phyloP scores from a whole-genome alignment of 2,329 filamentous ascomycete species.

The Colletotrichum magnum region DNA sequence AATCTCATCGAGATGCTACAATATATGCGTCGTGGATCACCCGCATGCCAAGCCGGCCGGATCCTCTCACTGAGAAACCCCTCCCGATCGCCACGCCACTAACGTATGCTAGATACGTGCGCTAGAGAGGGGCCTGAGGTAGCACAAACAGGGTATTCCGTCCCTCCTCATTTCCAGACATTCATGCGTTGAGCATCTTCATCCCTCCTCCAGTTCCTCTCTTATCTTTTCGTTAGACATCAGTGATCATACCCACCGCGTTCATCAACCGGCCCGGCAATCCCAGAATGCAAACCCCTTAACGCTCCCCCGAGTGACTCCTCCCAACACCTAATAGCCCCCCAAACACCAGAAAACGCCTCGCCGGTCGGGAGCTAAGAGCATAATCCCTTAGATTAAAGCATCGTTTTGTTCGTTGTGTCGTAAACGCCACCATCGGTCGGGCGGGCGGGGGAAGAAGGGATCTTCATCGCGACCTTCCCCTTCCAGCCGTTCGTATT shows the following conservation, averaged over 20 bases:
- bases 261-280: background rate
- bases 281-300: constrained; percentile 15
- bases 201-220: background rate
- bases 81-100: constrained; percentile 39
- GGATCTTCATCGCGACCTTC: constrained; percentile 7
- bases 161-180: background rate
- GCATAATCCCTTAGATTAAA: background rate
- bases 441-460: background rate
- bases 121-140: background rate
- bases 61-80: constrained; percentile 20
- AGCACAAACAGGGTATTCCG: background rate
- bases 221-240: background rate
- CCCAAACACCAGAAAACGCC: constrained; percentile 16
- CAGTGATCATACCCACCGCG: background rate
- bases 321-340: background rate
- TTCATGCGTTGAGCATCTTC: background rate
- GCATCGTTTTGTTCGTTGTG: constrained; percentile 11
- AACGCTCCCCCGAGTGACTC: background rate
- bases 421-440: background rate
- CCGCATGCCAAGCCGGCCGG: background rate
- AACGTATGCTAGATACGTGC: constrained; percentile 22
- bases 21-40: background rate
- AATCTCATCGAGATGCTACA: background rate
- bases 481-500: background rate
- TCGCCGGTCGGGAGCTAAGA: constrained; percentile 7